Evolutionary conservation across 352 stramenopile species (phyloP).

Genomic region (Aphanomyces astaci): DNA sequence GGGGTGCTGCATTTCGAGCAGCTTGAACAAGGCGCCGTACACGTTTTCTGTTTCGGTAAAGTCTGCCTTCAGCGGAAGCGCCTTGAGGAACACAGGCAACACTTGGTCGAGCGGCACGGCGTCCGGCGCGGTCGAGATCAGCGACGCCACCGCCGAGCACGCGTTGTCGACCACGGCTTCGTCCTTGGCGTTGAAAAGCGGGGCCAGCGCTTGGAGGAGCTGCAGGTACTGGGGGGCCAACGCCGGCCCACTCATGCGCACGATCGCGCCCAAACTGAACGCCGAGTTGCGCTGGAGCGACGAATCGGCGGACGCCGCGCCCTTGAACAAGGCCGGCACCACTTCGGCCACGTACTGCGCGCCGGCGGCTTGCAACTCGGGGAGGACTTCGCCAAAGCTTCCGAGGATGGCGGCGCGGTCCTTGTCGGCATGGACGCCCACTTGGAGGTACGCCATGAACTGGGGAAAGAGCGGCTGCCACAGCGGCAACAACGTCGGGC

Average conservation of each 20-base stretch:
- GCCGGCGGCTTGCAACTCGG: constrained; percentile 56
- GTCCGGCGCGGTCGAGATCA: constrained; percentile 81
- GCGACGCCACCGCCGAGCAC: constrained; percentile 85
- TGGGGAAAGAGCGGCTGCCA: constrained; percentile 87
- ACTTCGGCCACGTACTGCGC: constrained; percentile 86
- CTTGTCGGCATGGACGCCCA: constrained; percentile 73
- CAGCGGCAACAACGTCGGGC: constrained; percentile 84
- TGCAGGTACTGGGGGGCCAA: constrained; percentile 81
- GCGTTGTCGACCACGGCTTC: constrained; percentile 90
- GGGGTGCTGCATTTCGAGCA: constrained; percentile 87
- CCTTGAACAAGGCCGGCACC: constrained; percentile 86
- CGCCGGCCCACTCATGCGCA: constrained; percentile 65
- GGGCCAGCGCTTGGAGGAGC: constrained; percentile 87
- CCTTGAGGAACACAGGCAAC: constrained; percentile 88
- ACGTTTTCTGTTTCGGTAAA: constrained; percentile 94
- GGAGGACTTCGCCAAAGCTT: constrained; percentile 92
- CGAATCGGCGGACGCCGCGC: constrained; percentile 85
- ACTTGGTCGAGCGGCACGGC: constrained; percentile 89
- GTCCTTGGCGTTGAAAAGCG: constrained; percentile 86
- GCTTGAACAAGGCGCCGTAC: constrained; percentile 90
- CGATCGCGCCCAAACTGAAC: constrained; percentile 91
- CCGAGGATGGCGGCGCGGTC: constrained; percentile 92
- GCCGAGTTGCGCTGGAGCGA: constrained; percentile 92
- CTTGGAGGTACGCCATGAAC: constrained; percentile 87
- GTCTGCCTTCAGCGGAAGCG: constrained; percentile 94